These are phyloP conservation scores for Lentinula aciculospora DNA, from an alignment of 768 basidiomycete genomes.

Conservation along the genomic window DNA sequence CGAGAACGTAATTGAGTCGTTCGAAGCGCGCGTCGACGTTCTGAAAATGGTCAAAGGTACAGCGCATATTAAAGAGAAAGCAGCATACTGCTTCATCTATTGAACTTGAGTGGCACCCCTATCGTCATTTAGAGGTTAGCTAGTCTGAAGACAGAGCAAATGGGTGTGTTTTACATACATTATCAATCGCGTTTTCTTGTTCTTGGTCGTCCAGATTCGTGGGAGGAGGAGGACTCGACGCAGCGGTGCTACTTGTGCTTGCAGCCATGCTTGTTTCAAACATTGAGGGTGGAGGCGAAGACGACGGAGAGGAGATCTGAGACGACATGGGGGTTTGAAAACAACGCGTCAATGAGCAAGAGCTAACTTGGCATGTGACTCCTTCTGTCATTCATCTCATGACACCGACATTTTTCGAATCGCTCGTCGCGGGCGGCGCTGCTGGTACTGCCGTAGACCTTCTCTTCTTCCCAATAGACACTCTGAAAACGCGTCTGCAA, in stretches of 20 bases:
- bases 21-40: conserved; percentile 44
- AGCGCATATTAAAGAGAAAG: neutral
- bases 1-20: conserved; percentile 60
- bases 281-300: conserved; percentile 6
- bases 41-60: conserved; percentile 18
- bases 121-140: neutral
- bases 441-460: conserved; percentile 93
- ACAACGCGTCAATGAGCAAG: conserved; percentile 1
- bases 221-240: neutral
- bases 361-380: neutral
- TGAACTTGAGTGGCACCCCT: neutral
- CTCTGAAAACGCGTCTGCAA: conserved; percentile 93
- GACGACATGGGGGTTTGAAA: neutral
- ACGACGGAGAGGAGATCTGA: neutral
- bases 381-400: neutral
- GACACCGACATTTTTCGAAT: conserved; percentile 1
- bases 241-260: conserved; percentile 1
- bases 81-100: neutral
- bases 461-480: conserved; percentile 95
- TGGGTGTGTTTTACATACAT: conserved; percentile 6
- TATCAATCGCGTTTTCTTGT: neutral
- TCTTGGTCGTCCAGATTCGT: neutral
- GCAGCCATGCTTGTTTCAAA: neutral
- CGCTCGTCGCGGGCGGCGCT: conserved; percentile 60
- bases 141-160: neutral